A percentile compares a stretch with the other conserved stretches of the same genome.
These are phyloP conservation scores for Chaetoscypha palmicola DNA, from an alignment of 2,329 filamentous ascomycete species.

Conservation along the genomic window DNA sequence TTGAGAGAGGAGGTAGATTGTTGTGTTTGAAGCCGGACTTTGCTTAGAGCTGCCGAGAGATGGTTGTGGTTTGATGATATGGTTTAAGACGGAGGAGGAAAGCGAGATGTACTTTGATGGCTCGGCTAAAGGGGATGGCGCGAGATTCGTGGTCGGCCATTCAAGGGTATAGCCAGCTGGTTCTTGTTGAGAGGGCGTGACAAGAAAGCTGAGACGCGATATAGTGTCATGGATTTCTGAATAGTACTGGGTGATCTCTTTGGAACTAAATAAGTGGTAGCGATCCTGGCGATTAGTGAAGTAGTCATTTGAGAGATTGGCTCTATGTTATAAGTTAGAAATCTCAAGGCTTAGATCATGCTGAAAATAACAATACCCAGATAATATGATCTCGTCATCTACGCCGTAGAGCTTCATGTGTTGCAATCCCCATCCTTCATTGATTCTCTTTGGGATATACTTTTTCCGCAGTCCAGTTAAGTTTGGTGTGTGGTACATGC, in stretches of 20 bases:
- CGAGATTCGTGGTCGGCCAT: constrained; percentile 71
- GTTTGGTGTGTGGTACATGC: constrained; percentile 98
- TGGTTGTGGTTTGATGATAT: constrained; percentile 47
- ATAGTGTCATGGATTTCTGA: constrained; percentile 68
- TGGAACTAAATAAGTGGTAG: constrained; percentile 84
- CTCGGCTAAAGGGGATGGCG: constrained; percentile 65
- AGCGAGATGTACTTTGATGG: constrained; percentile 62
- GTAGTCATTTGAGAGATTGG: constrained; percentile 88
- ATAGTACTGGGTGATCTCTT: constrained; percentile 76
- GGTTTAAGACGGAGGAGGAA: constrained; percentile 59
- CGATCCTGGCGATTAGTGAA: constrained; percentile 94
- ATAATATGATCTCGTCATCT: constrained; percentile 92
- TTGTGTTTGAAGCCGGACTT: constrained; percentile 45
- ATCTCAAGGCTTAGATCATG: constrained; percentile 5
- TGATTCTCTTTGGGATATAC: constrained; percentile 79
- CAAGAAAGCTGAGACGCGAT: constrained; percentile 72
- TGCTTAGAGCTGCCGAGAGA: constrained; percentile 11
- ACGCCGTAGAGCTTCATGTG: constrained; percentile 99
- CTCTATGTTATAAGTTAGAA: constrained; percentile 37
- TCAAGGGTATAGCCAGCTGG: constrained; percentile 52
- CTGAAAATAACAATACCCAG: constrained; percentile 51
- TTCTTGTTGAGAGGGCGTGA: constrained; percentile 53
- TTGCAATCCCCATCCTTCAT: constrained; percentile 96
- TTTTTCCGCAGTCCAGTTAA: constrained; percentile 80
- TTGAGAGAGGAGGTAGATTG: constrained; percentile 80